Base-by-base conservation (phyloP, 2,329 filamentous ascomycete genomes). In the Whalleya microplaca region DNA sequence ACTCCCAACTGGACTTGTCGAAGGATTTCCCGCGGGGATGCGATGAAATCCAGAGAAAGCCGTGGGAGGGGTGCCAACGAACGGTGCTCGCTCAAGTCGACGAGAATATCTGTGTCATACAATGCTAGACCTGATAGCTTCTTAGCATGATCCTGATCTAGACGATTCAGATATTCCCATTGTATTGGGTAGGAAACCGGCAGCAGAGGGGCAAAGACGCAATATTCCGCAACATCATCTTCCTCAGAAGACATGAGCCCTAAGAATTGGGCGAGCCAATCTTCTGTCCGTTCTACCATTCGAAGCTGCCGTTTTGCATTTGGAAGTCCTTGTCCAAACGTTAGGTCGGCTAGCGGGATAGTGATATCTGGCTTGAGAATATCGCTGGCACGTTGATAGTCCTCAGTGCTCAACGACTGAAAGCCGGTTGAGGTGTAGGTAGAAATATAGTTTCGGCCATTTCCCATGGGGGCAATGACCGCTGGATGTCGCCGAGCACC, bases 371-470 rank as follows among this genome's bases (percentile, higher is more conserved):
- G 91, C 49, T 81, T 80, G 37, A 96, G 75, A n/a, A 77, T 80
- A 56, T 82, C 75, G 29, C 89, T 79, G 18, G 86, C 86, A 5
- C 84, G 77, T 32, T 82, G 78, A 75, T 95, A 98, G 51, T 90
- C 84, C 6, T 84, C 79, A 0, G 86, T 84, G 29, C 84, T 82
- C 32, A 98, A 77, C 54, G 84, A 80, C 59, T 85, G 84, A 74
- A 96, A 96, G 27, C 95, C 95, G 1, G 92, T 91, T 0, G 92
- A 94, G 2, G 95, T 96, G 70, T 90, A 87, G 46, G 98, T 82
- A 18, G 89, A 86, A 42, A 98, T 80, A 45, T 86, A 83, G 41
- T 83, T 84, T 59, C 88, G 84, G 8, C 86, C 87, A 71, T 95
- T 92, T 19, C 84, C 84, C 61, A 86, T 78, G 0, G 91, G 90